phyloP scores from a whole-genome alignment of 176 grass and related monocot genomes.

The Calamus simplicifolius region DNA sequence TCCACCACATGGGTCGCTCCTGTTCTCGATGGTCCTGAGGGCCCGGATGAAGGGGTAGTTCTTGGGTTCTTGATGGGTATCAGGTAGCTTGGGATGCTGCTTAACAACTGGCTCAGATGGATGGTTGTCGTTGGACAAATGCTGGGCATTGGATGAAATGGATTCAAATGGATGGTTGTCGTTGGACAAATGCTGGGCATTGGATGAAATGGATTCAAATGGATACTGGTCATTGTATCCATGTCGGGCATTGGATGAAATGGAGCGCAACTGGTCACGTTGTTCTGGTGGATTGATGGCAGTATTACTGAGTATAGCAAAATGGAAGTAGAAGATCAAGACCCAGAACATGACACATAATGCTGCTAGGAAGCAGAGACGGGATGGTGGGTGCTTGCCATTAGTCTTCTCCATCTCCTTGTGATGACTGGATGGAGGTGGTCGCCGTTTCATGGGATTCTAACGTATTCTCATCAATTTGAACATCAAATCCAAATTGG shows the following conservation, averaged over 20 bases:
- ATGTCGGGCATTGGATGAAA: neutral
- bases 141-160: slow-evolving; percentile 1
- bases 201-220: too few relatives aligned
- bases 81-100: neutral
- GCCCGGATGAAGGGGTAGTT: slow-evolving; percentile 65
- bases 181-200: too few relatives aligned
- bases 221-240: neutral
- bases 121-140: neutral
- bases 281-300: slow-evolving; percentile 17
- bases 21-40: slow-evolving; percentile 60
- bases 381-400: slow-evolving; percentile 46
- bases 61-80: neutral
- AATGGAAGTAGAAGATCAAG: slow-evolving; percentile 94
- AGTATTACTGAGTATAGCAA: slow-evolving; percentile 39
- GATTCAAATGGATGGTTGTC: too few relatives aligned
- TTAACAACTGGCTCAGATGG: neutral
- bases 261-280: slow-evolving; percentile 4
- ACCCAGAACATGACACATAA: slow-evolving; percentile 86
- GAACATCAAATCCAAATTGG: neutral
- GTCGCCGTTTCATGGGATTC: slow-evolving; percentile 55
- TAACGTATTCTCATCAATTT: slow-evolving; percentile 2
- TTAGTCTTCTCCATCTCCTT: slow-evolving; percentile 68
- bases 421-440: slow-evolving; percentile 28
- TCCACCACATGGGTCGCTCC: slow-evolving; percentile 81
- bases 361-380: slow-evolving; percentile 72